These are phyloP conservation scores for Fagopyrum tataricum DNA, from an alignment of 148 eudicot species.

Conservation along the genomic window DNA sequence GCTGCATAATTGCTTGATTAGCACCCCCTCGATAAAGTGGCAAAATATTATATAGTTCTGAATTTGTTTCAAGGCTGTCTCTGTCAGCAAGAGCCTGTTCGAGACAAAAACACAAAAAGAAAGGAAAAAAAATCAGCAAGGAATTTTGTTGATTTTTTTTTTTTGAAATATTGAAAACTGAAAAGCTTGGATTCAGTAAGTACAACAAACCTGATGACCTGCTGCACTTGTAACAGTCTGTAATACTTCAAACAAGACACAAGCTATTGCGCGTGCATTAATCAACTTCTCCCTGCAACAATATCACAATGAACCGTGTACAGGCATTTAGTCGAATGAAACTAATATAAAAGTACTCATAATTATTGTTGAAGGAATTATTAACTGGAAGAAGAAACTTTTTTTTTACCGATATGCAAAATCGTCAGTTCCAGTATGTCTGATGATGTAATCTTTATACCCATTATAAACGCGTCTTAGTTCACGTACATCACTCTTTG, in stretches of 20 bases:
- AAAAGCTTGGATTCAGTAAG: background rate
- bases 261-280: conserved; percentile 71
- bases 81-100: conserved; percentile 63
- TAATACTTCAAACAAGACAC: conserved; percentile 67
- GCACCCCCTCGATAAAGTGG: conserved; percentile 84
- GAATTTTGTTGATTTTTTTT: background rate
- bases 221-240: conserved; percentile 65
- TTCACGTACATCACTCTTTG: conserved; percentile 85
- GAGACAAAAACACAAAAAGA: conserved; percentile 10
- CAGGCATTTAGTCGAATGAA: conserved; percentile 18
- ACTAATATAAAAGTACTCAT: conserved; percentile 6
- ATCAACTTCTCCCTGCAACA: conserved; percentile 66
- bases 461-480: conserved; percentile 66
- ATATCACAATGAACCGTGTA: conserved; percentile 16
- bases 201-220: conserved; percentile 57
- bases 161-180: background rate
- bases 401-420: conserved; percentile 54
- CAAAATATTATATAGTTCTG: conserved; percentile 70
- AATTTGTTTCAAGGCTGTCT: conserved; percentile 38
- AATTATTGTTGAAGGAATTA: background rate
- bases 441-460: conserved; percentile 57
- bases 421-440: conserved; percentile 57
- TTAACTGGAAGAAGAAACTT: conserved; percentile 6
- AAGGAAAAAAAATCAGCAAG: background rate
- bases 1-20: conserved; percentile 85